phyloP scores from a whole-genome alignment of 371 early-diverging fungal species.

The Mortierella sp. region DNA sequence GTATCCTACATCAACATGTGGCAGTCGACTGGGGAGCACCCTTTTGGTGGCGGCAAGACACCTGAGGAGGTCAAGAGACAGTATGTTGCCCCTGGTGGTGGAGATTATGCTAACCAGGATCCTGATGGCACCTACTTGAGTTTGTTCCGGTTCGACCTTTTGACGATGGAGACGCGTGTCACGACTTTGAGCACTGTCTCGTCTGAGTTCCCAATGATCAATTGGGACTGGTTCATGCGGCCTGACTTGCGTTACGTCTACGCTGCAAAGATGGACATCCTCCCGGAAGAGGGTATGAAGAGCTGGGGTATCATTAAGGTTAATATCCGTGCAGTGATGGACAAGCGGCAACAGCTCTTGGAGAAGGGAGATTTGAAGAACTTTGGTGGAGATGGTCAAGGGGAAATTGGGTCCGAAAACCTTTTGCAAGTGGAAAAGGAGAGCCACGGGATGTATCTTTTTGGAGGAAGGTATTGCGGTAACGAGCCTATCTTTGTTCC shows the following conservation, averaged over 20 bases:
- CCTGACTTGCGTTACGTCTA: conserved; percentile 33
- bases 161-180: conserved; percentile 35
- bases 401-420: conserved; percentile 40
- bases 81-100: conserved; percentile 29
- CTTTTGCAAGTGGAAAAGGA: conserved; percentile 21
- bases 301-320: conserved; percentile 37
- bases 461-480: conserved; percentile 18
- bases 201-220: conserved; percentile 41
- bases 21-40: conserved; percentile 18
- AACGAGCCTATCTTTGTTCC: conserved; percentile 48
- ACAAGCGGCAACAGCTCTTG: conserved; percentile 20
- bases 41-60: conserved; percentile 41
- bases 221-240: conserved; percentile 31
- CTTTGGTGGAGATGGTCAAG: conserved; percentile 28
- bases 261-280: conserved; percentile 22
- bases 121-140: conserved; percentile 47
- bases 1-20: conserved; percentile 33
- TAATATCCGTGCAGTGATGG: conserved; percentile 27
- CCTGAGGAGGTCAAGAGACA: conserved; percentile 22
- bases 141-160: conserved; percentile 49
- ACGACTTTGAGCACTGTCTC: conserved; percentile 27
- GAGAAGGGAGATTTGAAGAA: conserved; percentile 5
- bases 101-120: conserved; percentile 36
- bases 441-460: conserved; percentile 12
- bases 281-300: conserved; percentile 22